phyloP scores from a whole-genome alignment of 2,329 filamentous ascomycete genomes.

The Penicillium paneum region DNA sequence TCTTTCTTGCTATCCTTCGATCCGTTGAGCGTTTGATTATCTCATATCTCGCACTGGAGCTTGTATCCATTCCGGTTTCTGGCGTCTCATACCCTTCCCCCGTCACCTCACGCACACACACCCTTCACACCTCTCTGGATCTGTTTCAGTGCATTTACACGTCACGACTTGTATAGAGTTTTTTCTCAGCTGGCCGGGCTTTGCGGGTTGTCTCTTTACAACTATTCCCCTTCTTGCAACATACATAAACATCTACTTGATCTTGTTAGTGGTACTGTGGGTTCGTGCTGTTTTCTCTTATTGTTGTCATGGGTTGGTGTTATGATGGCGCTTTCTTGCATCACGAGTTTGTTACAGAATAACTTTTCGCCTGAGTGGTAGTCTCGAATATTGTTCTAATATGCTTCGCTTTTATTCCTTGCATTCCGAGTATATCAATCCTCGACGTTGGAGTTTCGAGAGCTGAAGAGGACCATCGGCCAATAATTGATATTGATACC shows the following conservation, averaged over 20 bases:
- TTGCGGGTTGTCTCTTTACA: constrained; percentile 12
- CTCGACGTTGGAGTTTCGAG: neutral
- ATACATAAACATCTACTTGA: constrained; percentile 21
- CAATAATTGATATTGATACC: neutral
- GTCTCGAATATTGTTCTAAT: neutral
- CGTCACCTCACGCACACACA: neutral
- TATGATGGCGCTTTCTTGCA: constrained; percentile 14
- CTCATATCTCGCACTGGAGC: neutral
- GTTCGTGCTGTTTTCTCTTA: constrained; percentile 4
- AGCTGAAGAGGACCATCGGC: neutral
- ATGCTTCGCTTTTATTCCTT: neutral
- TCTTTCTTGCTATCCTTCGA: neutral
- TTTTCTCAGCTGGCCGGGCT: constrained; percentile 14
- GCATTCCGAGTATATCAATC: too few species aligned
- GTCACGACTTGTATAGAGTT: constrained; percentile 27
- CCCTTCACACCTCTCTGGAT: constrained; percentile 8
- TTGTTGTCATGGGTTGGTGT: constrained; percentile 20
- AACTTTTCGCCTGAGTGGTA: neutral
- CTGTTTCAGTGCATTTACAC: constrained; percentile 19
- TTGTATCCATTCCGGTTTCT: constrained; percentile 9
- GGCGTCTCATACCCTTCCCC: constrained; percentile 20
- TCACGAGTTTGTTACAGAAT: constrained; percentile 3
- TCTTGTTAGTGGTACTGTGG: constrained; percentile 1
- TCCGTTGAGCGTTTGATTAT: constrained; percentile 8
- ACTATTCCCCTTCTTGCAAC: constrained; percentile 17